Evolutionary conservation across 352 stramenopile species (phyloP).

Genomic region (Phytophthora cryptogea): DNA sequence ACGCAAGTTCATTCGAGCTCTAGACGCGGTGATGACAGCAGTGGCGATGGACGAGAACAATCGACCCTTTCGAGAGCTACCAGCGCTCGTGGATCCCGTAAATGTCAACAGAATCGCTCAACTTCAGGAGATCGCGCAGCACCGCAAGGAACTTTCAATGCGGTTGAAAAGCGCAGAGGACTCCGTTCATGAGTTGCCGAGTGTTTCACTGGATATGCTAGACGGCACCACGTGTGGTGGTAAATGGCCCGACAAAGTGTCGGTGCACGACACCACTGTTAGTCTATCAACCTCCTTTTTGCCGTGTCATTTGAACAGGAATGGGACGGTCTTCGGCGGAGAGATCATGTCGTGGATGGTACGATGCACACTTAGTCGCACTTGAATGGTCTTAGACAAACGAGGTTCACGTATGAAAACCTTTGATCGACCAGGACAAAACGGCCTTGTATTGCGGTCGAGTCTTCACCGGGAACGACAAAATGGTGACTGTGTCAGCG

Average conservation of each 20-base stretch:
- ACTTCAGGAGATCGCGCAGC: slow-evolving; percentile 21
- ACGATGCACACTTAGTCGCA: background rate
- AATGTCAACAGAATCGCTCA: slow-evolving; percentile 12
- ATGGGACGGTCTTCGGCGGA: slow-evolving; percentile 58
- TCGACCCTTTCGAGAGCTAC: slow-evolving; percentile 29
- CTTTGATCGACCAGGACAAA: slow-evolving; percentile 38
- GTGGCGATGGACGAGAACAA: slow-evolving; percentile 46
- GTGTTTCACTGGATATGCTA: slow-evolving; percentile 23
- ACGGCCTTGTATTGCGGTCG: slow-evolving; percentile 57
- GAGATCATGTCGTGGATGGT: slow-evolving; percentile 59
- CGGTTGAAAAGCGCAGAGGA: slow-evolving; percentile 34
- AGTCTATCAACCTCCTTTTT: slow-evolving; percentile 55
- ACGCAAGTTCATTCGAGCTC: slow-evolving; percentile 31
- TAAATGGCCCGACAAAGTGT: slow-evolving; percentile 5
- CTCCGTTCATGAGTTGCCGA: slow-evolving; percentile 29
- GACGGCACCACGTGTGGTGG: slow-evolving; percentile 1
- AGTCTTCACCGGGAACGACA: slow-evolving; percentile 60
- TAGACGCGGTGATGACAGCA: slow-evolving; percentile 47
- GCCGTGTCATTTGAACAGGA: slow-evolving; percentile 55
- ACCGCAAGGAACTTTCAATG: slow-evolving; percentile 30
- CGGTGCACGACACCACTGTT: slow-evolving; percentile 47
- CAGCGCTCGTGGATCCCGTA: slow-evolving; percentile 29
- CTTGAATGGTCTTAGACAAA: background rate
- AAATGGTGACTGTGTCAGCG: slow-evolving; percentile 57
- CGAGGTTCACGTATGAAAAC: background rate